A percentile compares a stretch with the other conserved stretches of the same genome.
phyloP scores from a whole-genome alignment of 352 stramenopile species.

The Phytophthora sp. region DNA sequence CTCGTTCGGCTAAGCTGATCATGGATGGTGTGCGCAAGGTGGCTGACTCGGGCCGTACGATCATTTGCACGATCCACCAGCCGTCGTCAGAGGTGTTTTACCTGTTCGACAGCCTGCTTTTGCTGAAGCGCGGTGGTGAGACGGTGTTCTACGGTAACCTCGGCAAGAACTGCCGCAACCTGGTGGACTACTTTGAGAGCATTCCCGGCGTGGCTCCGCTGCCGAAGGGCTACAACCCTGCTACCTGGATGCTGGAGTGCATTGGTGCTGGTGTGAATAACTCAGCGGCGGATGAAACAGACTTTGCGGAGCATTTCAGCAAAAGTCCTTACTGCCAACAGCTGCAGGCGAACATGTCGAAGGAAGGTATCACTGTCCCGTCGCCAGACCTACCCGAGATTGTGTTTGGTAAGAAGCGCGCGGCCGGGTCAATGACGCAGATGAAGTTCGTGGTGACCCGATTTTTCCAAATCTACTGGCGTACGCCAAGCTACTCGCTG shows the following conservation, averaged over 20 bases:
- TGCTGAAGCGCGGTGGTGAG: conserved; percentile 62
- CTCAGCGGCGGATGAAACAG: not conserved
- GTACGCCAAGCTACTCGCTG: conserved; percentile 72
- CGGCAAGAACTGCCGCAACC: conserved; percentile 25
- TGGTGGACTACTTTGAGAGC: conserved; percentile 20
- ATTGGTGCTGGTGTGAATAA: conserved; percentile 44
- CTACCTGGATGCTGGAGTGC: conserved; percentile 86
- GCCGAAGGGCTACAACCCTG: conserved; percentile 47
- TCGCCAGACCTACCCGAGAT: conserved; percentile 30
- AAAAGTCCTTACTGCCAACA: conserved; percentile 17
- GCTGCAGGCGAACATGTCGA: conserved; percentile 11
- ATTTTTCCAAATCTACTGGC: conserved; percentile 46
- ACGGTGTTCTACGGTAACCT: too few relatives aligned
- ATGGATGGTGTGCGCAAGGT: conserved; percentile 29
- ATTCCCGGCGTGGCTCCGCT: conserved; percentile 43
- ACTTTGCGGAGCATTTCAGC: conserved; percentile 33
- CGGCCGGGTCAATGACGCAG: conserved; percentile 21
- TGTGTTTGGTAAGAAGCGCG: conserved; percentile 34
- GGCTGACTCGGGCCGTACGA: conserved; percentile 10
- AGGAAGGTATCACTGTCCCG: conserved; percentile 27
- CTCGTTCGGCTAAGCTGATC: conserved; percentile 11
- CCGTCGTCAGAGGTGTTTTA: conserved; percentile 79
- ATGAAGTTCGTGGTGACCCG: conserved; percentile 37
- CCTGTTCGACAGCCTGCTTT: conserved; percentile 78
- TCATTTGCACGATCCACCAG: conserved; percentile 93